phyloP scores from a whole-genome alignment of 768 basidiomycete species.

The Hydnomerulius pinastri region DNA sequence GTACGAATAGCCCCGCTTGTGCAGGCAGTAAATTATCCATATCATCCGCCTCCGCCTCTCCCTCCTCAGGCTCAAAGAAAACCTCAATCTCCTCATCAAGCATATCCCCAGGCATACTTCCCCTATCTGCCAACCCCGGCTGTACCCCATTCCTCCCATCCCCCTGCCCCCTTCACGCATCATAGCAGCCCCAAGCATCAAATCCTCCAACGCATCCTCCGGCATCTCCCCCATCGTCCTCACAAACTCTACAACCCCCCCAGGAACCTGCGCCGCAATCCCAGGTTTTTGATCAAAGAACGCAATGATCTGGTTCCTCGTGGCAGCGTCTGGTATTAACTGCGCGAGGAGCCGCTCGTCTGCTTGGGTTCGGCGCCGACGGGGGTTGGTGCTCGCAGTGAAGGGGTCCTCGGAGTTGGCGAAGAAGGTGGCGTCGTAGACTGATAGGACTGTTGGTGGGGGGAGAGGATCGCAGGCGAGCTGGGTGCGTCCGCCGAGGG shows the following conservation, averaged over 20 bases:
- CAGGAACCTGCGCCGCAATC: conserved; percentile 59
- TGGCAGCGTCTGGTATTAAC: conserved; percentile 57
- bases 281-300: conserved; percentile 59
- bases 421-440: no score
- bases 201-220: conserved; percentile 59
- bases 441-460: no score
- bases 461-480: no score
- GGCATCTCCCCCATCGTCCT: conserved; percentile 55
- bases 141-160: conserved; percentile 30
- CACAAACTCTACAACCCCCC: conserved; percentile 65
- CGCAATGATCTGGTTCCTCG: conserved; percentile 60
- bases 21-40: no score
- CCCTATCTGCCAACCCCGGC: conserved; percentile 21
- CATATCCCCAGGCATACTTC: conserved; percentile 48
- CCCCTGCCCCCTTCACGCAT: conserved; percentile 34
- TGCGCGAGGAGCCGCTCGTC: conserved; percentile 57
- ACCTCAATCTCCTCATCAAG: conserved; percentile 38
- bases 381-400: conserved; percentile 17
- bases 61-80: conserved; percentile 26
- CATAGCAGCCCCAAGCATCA: conserved; percentile 52
- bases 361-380: conserved; percentile 42
- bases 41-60: no score
- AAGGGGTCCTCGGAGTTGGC: no score
- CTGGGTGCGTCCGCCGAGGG: no score
- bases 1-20: no score